Base-by-base conservation (phyloP, 768 basidiomycete species). In the Termitomyces titanicus region DNA sequence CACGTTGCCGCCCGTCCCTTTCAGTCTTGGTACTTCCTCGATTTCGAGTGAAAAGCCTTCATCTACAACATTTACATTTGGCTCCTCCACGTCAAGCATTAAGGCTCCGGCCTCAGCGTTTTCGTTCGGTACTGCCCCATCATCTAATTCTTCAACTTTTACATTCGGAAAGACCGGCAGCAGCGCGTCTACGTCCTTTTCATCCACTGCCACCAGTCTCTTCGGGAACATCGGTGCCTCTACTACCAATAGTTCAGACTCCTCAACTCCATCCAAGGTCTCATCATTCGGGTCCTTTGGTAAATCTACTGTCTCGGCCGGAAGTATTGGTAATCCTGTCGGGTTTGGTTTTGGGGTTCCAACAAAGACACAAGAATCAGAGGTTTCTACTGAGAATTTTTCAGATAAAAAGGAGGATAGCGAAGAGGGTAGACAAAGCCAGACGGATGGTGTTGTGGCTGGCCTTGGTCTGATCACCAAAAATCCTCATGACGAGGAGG, bases 401-500 rank as follows among this genome's bases (percentile, higher is more conserved):
- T 31, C 20, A n/a, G 59, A 53, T 8, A 55, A 55, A 11, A 57
- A 57, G 20, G 54, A 51, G 11, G 56, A 44, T 20, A 55, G 51
- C 8, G 56, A 52, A 8, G 34, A 51, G 39, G 34, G 54, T 34
- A 57, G 24, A 54, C 54, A 47, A 20, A 37, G 17, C 44, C 58
- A 60, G 63, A 57, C 53, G 55, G 50, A 55, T 53, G 55, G 57
- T 46, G 59, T 40, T 40, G 60, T 59, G 37, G 63, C 64, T 7
- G 68, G 63, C 44, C 66, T 64, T 47, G 66, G 56, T 29, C 31
- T 66, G n/a, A 48, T 61, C 13, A 51, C 53, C 11, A 66, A 54
- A n/a, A 68, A 71, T 52, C 70, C 71, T n/a, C 82, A 86, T 58
- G 88, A 89, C 59, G 74, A 74, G 51, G 88, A 89, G 56, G 89